phyloP scores from a whole-genome alignment of 306 rosid species.

The Sesbania bispinosa region DNA sequence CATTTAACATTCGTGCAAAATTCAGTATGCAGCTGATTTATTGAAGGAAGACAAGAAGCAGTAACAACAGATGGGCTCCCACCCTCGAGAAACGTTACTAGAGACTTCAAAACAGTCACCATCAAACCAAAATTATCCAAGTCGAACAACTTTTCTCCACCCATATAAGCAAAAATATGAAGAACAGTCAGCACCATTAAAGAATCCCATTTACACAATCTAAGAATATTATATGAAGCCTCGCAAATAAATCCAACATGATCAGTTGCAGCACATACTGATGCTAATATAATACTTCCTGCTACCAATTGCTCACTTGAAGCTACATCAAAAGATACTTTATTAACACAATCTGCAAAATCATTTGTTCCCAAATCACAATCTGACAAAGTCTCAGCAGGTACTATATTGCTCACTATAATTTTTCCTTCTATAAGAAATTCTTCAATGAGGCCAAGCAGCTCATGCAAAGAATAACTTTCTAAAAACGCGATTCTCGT shows the following conservation, averaged over 20 bases:
- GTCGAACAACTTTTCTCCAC: slow-evolving; percentile 55
- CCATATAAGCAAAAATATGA: slow-evolving; percentile 70
- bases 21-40: slow-evolving; percentile 34
- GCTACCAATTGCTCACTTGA: slow-evolving; percentile 68
- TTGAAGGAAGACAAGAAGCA: slow-evolving; percentile 37
- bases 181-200: slow-evolving; percentile 55
- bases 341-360: slow-evolving; percentile 31
- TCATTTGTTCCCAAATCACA: slow-evolving; percentile 31
- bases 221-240: slow-evolving; percentile 57
- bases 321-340: slow-evolving; percentile 40
- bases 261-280: slow-evolving; percentile 62
- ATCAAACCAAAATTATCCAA: slow-evolving; percentile 32
- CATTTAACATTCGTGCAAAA: slow-evolving; percentile 43
- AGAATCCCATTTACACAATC: slow-evolving; percentile 39
- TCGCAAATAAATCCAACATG: slow-evolving; percentile 52
- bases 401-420: slow-evolving; percentile 22
- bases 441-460: slow-evolving; percentile 62
- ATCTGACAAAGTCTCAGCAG: slow-evolving; percentile 24
- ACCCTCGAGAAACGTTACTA: slow-evolving; percentile 61
- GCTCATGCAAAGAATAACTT: slow-evolving; percentile 48
- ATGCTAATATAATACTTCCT: slow-evolving; percentile 69
- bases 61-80: slow-evolving; percentile 30
- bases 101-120: slow-evolving; percentile 61
- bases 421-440: slow-evolving; percentile 56
- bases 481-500: slow-evolving; percentile 42